Percentiles rank a stretch among this genome's conserved stretches.
Conservation (phyloP, 805 yeast species). For the Teunomyces lycoperdinae region DNA sequence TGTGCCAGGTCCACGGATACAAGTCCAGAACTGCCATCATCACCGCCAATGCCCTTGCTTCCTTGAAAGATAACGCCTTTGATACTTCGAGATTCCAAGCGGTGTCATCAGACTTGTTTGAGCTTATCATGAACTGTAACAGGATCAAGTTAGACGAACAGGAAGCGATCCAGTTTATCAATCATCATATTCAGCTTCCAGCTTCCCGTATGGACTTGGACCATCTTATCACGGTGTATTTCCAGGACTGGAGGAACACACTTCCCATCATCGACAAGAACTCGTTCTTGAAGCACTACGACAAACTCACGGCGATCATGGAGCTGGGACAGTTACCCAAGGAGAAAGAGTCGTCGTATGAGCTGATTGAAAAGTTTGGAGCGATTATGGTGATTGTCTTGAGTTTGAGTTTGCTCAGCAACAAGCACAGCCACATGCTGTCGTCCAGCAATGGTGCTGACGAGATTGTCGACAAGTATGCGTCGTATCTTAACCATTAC, state of each 20-base stretch:
- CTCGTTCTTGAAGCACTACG: conserved; percentile 62
- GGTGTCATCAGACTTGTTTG: conserved; percentile 15
- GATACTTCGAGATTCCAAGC: conserved; percentile 8
- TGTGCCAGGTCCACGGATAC: conserved; percentile 70
- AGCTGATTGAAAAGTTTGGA: conserved; percentile 53
- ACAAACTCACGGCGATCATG: conserved; percentile 42
- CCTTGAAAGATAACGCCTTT: conserved; percentile 50
- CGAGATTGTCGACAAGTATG: conserved; percentile 17
- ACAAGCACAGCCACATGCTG: conserved; percentile 28
- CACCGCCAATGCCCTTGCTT: conserved; percentile 69
- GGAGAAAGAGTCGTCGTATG: conserved; percentile 14
- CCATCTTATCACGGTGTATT: conserved; percentile 62
- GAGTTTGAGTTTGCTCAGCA: conserved; percentile 47
- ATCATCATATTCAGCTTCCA: conserved; percentile 27
- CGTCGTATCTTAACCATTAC: conserved; percentile 42
- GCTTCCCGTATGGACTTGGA: conserved; percentile 63
- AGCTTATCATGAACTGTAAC: conserved; percentile 26
- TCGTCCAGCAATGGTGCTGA: conserved; percentile 7
- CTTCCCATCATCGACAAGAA: conserved; percentile 70
- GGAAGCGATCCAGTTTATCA: conserved; percentile 47
- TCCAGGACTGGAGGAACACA: conserved; percentile 73
- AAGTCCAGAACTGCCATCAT: conserved; percentile 66
- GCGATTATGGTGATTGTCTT: conserved; percentile 49
- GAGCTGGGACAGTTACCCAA: conserved; percentile 25
- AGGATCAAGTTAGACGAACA: conserved; percentile 25